Evolutionary conservation across 2,329 filamentous ascomycete genomes (phyloP).

Genomic region (Phoma sp.): DNA sequence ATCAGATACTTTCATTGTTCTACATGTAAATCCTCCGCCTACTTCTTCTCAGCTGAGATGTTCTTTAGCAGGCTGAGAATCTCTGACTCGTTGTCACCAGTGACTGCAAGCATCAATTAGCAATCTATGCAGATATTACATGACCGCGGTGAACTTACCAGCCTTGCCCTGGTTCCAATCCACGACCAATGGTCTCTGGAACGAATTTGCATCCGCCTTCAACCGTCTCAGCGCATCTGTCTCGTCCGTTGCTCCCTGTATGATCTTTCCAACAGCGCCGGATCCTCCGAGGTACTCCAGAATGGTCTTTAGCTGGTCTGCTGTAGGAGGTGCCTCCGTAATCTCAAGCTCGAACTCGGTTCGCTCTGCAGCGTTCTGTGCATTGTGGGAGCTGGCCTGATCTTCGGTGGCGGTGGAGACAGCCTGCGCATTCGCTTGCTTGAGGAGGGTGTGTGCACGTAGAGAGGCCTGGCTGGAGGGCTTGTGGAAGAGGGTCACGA

Average conservation of each 20-base stretch:
- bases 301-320: constrained; percentile 83
- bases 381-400: constrained; percentile 71
- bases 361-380: constrained; percentile 66
- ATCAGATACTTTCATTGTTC: neutral
- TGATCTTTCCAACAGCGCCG: constrained; percentile 66
- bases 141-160: constrained; percentile 51
- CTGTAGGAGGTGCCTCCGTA: constrained; percentile 79
- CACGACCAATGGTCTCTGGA: constrained; percentile 79
- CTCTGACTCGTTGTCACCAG: constrained; percentile 83
- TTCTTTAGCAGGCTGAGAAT: constrained; percentile 81
- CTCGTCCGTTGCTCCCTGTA: constrained; percentile 76
- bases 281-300: constrained; percentile 76
- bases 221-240: constrained; percentile 82
- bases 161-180: constrained; percentile 94
- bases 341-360: constrained; percentile 87
- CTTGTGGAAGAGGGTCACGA: constrained; percentile 96
- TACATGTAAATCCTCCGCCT: neutral
- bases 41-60: constrained; percentile 47
- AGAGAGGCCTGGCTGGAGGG: constrained; percentile 75
- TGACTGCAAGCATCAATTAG: constrained; percentile 51
- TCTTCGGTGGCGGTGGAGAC: constrained; percentile 73
- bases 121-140: neutral
- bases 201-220: constrained; percentile 71
- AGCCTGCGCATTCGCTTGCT: constrained; percentile 77
- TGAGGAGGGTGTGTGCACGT: constrained; percentile 77